A percentile compares a stretch with the other conserved stretches of the same genome.
These are phyloP conservation scores for Mortierella hygrophila DNA, from an alignment of 192 early-diverging fungal species.

Conservation along the genomic window DNA sequence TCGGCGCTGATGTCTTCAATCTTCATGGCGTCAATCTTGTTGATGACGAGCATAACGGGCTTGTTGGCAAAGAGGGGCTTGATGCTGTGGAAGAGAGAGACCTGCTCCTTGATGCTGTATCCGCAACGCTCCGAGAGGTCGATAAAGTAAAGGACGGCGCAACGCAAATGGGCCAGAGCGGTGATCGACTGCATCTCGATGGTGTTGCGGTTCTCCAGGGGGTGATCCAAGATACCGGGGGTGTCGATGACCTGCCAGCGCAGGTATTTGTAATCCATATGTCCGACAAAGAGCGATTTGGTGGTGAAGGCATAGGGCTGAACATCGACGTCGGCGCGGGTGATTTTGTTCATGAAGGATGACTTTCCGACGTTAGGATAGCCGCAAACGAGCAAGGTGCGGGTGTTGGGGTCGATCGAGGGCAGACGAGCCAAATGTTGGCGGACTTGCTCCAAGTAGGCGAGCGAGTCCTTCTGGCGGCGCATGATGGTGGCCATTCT, in stretches of 20 bases:
- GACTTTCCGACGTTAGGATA: slow-evolving; percentile 99
- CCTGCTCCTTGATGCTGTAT: slow-evolving; percentile 93
- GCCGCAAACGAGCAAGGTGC: slow-evolving; percentile 98
- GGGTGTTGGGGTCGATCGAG: slow-evolving; percentile 99
- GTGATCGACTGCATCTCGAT: slow-evolving; percentile 99
- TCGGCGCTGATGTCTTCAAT: slow-evolving; percentile 82
- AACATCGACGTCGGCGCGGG: slow-evolving; percentile 98
- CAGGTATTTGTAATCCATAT: slow-evolving; percentile 99
- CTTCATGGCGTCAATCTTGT: slow-evolving; percentile 94
- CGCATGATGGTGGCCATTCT: slow-evolving; percentile 99
- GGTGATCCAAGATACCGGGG: slow-evolving; percentile 99
- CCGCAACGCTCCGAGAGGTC: slow-evolving; percentile 99
- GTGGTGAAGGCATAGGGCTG: slow-evolving; percentile 99
- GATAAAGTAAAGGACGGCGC: slow-evolving; percentile 97
- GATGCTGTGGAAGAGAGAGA: slow-evolving; percentile 82
- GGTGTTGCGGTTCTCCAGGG: slow-evolving; percentile 98
- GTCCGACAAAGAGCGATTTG: slow-evolving; percentile 99
- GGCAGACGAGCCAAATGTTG: slow-evolving; percentile 99
- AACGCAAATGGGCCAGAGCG: slow-evolving; percentile 96
- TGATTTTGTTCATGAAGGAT: slow-evolving; percentile 99
- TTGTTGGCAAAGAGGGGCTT: slow-evolving; percentile 99
- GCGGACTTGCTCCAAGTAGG: slow-evolving; percentile 98
- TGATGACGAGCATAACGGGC: slow-evolving; percentile 93
- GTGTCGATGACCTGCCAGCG: slow-evolving; percentile 99
- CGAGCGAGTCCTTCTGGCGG: slow-evolving; percentile 96